phyloP scores from a whole-genome alignment of 2,329 filamentous ascomycete genomes.

The Pseudogymnoascus sp. region DNA sequence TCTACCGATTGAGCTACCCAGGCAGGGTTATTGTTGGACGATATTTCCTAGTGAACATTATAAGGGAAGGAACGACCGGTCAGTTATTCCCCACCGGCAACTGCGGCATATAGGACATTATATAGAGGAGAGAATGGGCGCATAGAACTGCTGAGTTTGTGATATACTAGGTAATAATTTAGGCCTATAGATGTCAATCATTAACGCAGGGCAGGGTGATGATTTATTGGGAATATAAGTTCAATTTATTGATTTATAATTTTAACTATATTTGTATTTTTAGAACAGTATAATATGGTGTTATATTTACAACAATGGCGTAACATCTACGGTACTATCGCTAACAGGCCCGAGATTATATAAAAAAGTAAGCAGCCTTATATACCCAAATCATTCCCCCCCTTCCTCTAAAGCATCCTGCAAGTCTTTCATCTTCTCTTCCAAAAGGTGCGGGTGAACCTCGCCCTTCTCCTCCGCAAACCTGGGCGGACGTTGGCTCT shows the following conservation, averaged over 20 bases:
- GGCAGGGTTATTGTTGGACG: slow-evolving; percentile 6
- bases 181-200: neutral
- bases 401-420: neutral
- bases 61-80: neutral
- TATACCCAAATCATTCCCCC: neutral
- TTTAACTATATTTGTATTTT: neutral
- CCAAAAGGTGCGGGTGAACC: neutral
- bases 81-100: neutral
- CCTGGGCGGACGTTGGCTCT: slow-evolving; percentile 19
- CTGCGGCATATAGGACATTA: neutral
- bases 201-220: no score
- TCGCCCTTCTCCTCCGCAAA: slow-evolving; percentile 13
- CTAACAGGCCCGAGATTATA: neutral
- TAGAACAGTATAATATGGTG: neutral
- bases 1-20: slow-evolving; percentile 61
- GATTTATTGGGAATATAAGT: neutral
- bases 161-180: neutral
- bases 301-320: neutral
- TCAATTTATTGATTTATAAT: neutral
- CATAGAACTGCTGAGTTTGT: no score
- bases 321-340: neutral
- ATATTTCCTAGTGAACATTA: neutral
- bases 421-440: neutral
- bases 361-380: neutral
- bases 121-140: neutral